A percentile compares a stretch with the other conserved stretches of the same genome.
phyloP scores from a whole-genome alignment of 805 yeast species.

The Candida pini region DNA sequence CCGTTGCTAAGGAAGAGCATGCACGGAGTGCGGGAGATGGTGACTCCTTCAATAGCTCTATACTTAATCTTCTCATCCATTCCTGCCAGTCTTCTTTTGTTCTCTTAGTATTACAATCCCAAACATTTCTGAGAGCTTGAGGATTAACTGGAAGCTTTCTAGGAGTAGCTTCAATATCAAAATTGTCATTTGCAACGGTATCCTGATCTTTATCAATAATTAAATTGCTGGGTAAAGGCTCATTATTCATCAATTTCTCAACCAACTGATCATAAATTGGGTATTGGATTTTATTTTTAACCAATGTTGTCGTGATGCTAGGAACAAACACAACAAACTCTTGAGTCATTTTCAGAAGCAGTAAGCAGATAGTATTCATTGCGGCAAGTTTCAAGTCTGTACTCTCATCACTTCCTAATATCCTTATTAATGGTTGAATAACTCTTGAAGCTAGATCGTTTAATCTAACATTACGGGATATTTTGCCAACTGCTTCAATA shows the following conservation, averaged over 20 bases:
- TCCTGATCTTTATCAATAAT: conserved; percentile 57
- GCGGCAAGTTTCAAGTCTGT: conserved; percentile 62
- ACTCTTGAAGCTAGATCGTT: conserved; percentile 88
- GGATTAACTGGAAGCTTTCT: conserved; percentile 70
- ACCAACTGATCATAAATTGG: conserved; percentile 78
- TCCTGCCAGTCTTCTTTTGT: conserved; percentile 98
- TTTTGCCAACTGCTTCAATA: conserved; percentile 74
- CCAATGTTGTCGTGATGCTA: conserved; percentile 60
- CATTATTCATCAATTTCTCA: conserved; percentile 70
- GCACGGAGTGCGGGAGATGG: conserved; percentile 94
- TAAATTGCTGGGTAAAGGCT: conserved; percentile 76
- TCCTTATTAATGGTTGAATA: conserved; percentile 77
- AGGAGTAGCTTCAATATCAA: conserved; percentile 61
- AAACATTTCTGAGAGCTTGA: conserved; percentile 64
- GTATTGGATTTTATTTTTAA: conserved; percentile 60
- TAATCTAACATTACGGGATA: conserved; percentile 66
- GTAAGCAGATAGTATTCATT: conserved; percentile 73
- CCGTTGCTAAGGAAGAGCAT: conserved; percentile 83
- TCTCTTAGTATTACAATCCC: conserved; percentile 88
- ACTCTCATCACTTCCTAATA: conserved; percentile 34
- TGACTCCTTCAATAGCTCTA: conserved; percentile 82
- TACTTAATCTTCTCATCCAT: conserved; percentile 85
- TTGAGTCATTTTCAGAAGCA: conserved; percentile 74
- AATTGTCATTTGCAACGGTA: conserved; percentile 37
- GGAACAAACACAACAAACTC: conserved; percentile 87